Evolutionary conservation across 108 stramenopile genomes (phyloP).

Genomic region (Skeletonema grethae): DNA sequence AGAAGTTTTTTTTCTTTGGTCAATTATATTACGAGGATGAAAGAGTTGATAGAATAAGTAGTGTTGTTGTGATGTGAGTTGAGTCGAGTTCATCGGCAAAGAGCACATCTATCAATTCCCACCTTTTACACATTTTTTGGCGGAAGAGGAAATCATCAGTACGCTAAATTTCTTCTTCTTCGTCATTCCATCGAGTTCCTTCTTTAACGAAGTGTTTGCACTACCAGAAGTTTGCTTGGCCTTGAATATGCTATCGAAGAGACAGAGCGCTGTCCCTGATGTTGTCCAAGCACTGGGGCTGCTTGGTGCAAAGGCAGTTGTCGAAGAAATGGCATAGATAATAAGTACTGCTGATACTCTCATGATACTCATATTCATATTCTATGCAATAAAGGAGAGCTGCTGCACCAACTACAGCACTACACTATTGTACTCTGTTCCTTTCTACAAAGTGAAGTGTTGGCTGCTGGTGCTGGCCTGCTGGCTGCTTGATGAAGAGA

Average conservation of each 20-base stretch:
- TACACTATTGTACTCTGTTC: no score
- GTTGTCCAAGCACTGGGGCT: not conserved
- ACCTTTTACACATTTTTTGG: not conserved
- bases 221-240: not conserved
- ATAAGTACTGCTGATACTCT: not conserved
- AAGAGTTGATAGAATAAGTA: no score
- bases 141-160: not conserved
- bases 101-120: not conserved
- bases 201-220: not conserved
- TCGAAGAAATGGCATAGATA: not conserved
- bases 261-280: not conserved
- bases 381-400: no score
- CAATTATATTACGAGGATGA: not conserved
- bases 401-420: no score
- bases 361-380: not conserved
- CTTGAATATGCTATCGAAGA: slow-evolving; percentile 2
- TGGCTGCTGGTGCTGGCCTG: no score
- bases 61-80: not conserved
- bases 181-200: not conserved
- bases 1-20: not conserved
- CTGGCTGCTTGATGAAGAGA: no score
- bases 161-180: slow-evolving; percentile 7
- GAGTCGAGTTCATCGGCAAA: not conserved
- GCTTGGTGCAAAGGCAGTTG: not conserved
- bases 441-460: no score